Base-by-base conservation (phyloP, 2,329 filamentous ascomycete species). In the Dactylellina cionopaga region DNA sequence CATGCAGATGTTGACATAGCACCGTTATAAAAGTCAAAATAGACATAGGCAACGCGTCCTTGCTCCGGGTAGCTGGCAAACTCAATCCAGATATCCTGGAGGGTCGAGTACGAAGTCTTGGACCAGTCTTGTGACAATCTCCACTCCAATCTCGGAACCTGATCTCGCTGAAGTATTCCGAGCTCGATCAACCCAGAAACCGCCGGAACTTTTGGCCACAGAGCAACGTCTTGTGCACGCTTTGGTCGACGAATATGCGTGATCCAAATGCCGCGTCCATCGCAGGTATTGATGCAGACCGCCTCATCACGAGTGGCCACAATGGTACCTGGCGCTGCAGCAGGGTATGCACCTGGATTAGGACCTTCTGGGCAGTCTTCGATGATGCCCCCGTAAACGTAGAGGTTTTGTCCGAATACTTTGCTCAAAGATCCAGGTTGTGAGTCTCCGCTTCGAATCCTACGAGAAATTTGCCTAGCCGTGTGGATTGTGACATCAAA, bases 21-120 rank as follows among this genome's bases (percentile, higher is more conserved):
- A 27, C 81, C 81, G 59, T 83, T 83, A 77, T 82, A 83, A 56
- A 82, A 81, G 56, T 82, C 78, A 60, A 81, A 82, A 74, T 81
- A 80, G n/a, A 82, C 73, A 58, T 81, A 82, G 0, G 81, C 81
- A 5, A 80, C 75, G 13, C 76, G 77, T 9, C 76, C 74, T 49
- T 47, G 43, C 19, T 54, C 33, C 6, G 76, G 75, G 31, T 79
- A 77, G 7, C 75, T 64, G 11, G 75, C 77, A 39, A 80, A 80
- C 25, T 82, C 80, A 10, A 82, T 75, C 78, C 79, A 81, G 15
- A 82, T 77, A 43, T 83, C 81, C 70, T 82, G 81, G 41, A 81
- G 79, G 0, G 81, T 82, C 15, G 59, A 74, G 19, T 77, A 71
- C 3, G 75, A 24, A 3, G 78, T 75, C 25, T 75, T 76, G 1